A percentile compares a stretch with the other conserved stretches of the same genome.
Evolutionary conservation across 164 flowering plant genomes (phyloP).

Genomic region (Warburgia ugandensis): DNA sequence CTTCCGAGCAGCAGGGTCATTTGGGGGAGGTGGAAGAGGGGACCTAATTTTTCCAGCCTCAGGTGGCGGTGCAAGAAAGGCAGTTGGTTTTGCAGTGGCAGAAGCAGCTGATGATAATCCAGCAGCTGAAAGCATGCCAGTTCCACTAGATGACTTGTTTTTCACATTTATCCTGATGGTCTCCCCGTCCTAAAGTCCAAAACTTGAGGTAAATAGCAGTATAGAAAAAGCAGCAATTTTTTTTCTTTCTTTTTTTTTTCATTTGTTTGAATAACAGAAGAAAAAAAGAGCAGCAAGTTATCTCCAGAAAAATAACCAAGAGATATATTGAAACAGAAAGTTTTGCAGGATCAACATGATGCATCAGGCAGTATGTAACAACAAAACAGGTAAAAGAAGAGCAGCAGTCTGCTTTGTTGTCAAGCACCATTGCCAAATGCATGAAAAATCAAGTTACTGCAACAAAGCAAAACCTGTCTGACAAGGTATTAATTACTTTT

Average conservation of each 20-base stretch:
- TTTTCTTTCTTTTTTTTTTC: no score
- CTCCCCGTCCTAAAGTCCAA: slow-evolving; percentile 83
- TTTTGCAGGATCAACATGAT: no score
- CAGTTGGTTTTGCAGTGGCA: slow-evolving; percentile 37
- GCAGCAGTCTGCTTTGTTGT: no score
- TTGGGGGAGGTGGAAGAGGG: slow-evolving; percentile 93
- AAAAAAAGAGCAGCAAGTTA: no score
- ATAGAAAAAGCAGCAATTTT: not conserved
- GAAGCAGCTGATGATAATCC: slow-evolving; percentile 57
- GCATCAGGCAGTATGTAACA: no score
- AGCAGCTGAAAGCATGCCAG: slow-evolving; percentile 91
- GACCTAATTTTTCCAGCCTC: slow-evolving; percentile 64
- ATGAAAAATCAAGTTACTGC: no score
- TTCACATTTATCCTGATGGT: slow-evolving; percentile 93
- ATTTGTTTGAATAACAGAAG: not conserved
- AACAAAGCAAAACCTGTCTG: no score
- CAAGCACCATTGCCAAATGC: no score
- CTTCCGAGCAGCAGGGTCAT: slow-evolving; percentile 76
- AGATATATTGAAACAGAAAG: no score
- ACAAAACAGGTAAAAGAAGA: no score
- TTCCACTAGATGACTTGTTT: slow-evolving; percentile 65
- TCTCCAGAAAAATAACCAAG: no score
- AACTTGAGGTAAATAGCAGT: not conserved
- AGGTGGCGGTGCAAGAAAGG: slow-evolving; percentile 85
- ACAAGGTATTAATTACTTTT: no score